Evolutionary conservation across 169 alveolate species (phyloP).

Genomic region (Theileria parva): DNA sequence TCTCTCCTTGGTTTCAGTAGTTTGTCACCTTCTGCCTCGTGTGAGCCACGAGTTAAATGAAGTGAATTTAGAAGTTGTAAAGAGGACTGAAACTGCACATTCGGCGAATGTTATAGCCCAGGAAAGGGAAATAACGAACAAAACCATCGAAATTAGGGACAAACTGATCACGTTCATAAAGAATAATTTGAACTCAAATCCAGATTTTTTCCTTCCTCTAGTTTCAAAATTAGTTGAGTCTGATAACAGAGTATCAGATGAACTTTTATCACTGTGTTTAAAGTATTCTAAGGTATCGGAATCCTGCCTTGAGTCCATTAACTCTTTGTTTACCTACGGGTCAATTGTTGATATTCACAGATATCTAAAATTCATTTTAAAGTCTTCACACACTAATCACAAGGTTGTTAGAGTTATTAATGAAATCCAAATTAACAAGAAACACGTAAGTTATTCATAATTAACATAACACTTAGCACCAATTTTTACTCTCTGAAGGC

Average conservation of each 20-base stretch:
- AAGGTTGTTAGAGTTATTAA: conserved; percentile 31
- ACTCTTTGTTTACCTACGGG: conserved; percentile 28
- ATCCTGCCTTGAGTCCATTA: conserved; percentile 25
- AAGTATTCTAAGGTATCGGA: conserved; percentile 47
- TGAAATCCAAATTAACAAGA: conserved; percentile 38
- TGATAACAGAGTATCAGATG: conserved; percentile 30
- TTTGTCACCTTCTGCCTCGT: conserved; percentile 50
- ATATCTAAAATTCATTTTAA: conserved; percentile 24
- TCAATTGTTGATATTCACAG: conserved; percentile 45
- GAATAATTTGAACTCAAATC: background rate
- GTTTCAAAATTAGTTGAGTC: conserved; percentile 44
- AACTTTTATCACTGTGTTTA: conserved; percentile 26
- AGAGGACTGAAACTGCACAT: conserved; percentile 18
- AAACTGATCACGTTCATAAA: background rate
- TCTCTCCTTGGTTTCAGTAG: conserved; percentile 58
- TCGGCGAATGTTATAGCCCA: conserved; percentile 10
- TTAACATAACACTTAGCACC: conserved; percentile 10
- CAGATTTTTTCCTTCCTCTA: conserved; percentile 38
- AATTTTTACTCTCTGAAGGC: conserved; percentile 13
- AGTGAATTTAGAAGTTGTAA: conserved; percentile 18
- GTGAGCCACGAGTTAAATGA: conserved; percentile 47
- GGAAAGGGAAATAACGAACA: conserved; percentile 20
- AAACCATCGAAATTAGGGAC: conserved; percentile 18
- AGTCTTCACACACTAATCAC: conserved; percentile 8
- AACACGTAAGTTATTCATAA: conserved; percentile 21